Evolutionary conservation across 192 early-diverging fungal genomes (phyloP).

Genomic region (Coemansia sp.): DNA sequence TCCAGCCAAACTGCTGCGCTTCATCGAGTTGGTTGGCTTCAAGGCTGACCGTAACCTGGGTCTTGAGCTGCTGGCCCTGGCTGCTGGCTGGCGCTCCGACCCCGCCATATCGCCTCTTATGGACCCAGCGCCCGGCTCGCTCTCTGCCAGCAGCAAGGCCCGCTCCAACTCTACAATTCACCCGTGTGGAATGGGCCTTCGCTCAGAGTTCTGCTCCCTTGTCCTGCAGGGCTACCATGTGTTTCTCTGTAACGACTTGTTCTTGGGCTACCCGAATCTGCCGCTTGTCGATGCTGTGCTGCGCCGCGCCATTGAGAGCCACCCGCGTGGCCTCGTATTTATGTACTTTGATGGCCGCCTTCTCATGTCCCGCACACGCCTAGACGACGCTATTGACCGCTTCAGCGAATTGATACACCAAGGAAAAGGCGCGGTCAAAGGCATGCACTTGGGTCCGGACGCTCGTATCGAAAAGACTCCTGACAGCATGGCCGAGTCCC

Average conservation of each 20-base stretch:
- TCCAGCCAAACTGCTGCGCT: conserved; percentile 64
- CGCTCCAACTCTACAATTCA: not conserved
- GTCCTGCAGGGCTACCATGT: conserved; percentile 71
- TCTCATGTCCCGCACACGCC: conserved; percentile 55
- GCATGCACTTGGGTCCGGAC: conserved; percentile 7
- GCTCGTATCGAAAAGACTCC: not conserved
- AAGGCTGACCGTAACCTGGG: conserved; percentile 71
- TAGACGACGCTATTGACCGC: conserved; percentile 60
- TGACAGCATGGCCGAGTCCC: not conserved
- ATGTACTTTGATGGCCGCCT: conserved; percentile 68
- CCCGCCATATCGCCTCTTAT: conserved; percentile 12
- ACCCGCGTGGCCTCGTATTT: conserved; percentile 69
- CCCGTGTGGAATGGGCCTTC: conserved; percentile 59
- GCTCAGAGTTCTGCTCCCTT: conserved; percentile 77
- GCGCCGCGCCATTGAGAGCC: conserved; percentile 52
- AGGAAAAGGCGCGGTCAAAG: conserved; percentile 13
- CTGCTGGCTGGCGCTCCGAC: conserved; percentile 64
- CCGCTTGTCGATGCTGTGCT: conserved; percentile 62
- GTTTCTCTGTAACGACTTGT: conserved; percentile 67
- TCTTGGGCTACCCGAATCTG: conserved; percentile 65
- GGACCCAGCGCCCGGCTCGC: conserved; percentile 16
- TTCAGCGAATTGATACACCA: conserved; percentile 44
- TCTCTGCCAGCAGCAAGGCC: not conserved
- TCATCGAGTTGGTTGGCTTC: conserved; percentile 85
- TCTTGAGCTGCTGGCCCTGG: conserved; percentile 66